These are phyloP conservation scores for Brassica carinata DNA, from an alignment of 345 rosid species.

Conservation along the genomic window DNA sequence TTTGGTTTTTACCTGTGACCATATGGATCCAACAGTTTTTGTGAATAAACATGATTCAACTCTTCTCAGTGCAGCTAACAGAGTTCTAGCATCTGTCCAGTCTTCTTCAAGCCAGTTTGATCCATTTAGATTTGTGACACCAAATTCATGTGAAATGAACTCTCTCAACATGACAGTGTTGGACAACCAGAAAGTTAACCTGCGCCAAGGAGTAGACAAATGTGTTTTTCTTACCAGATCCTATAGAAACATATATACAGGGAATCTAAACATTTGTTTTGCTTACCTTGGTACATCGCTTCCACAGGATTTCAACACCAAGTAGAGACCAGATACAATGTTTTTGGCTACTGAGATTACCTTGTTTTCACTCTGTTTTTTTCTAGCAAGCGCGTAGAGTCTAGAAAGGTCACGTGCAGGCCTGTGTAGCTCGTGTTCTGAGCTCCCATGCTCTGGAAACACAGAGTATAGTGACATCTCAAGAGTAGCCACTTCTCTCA, in stretches of 20 bases:
- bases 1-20: slow-evolving; percentile 74
- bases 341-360: slow-evolving; percentile 73
- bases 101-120: slow-evolving; percentile 51
- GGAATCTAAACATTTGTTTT: background rate
- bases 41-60: slow-evolving; percentile 90
- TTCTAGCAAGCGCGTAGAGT: slow-evolving; percentile 82
- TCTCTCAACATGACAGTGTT: slow-evolving; percentile 82
- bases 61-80: slow-evolving; percentile 68
- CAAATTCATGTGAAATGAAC: slow-evolving; percentile 69
- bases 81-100: slow-evolving; percentile 85
- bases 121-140: slow-evolving; percentile 32
- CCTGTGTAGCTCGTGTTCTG: slow-evolving; percentile 76
- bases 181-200: slow-evolving; percentile 96
- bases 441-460: slow-evolving; percentile 87
- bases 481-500: slow-evolving; percentile 91
- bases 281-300: slow-evolving; percentile 79
- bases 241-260: background rate
- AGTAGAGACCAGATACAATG: slow-evolving; percentile 71
- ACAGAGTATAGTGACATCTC: slow-evolving; percentile 91
- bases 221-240: background rate
- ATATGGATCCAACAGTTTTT: slow-evolving; percentile 80
- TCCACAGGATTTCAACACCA: slow-evolving; percentile 81
- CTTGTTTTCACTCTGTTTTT: slow-evolving; percentile 66
- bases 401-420: slow-evolving; percentile 91
- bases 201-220: slow-evolving; percentile 33